Percentiles rank a stretch among this genome's conserved stretches.
phyloP scores from a whole-genome alignment of 1,284 basidiomycete genomes.

The Trichosporon sp. region DNA sequence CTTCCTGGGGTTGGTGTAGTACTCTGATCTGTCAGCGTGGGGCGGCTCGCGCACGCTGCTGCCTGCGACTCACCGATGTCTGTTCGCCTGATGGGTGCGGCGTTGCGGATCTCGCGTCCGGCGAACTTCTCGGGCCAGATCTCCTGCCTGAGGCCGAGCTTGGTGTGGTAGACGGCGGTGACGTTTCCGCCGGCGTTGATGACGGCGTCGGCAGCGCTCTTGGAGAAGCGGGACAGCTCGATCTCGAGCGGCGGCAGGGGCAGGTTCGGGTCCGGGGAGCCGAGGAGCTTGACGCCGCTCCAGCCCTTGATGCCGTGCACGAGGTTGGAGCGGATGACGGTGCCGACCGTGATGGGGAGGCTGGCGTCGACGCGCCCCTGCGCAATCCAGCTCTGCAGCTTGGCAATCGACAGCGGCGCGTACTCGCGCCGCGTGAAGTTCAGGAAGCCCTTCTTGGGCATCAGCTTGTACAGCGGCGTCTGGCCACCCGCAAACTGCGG shows the following conservation, averaged over 20 bases:
- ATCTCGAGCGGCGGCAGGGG: constrained; percentile 67
- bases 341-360: constrained; percentile 80
- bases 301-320: constrained; percentile 75
- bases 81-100: constrained; percentile 73
- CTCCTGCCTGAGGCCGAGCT: constrained; percentile 73
- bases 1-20: constrained; percentile 50
- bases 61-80: constrained; percentile 67
- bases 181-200: constrained; percentile 77
- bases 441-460: constrained; percentile 90
- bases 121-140: constrained; percentile 56
- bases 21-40: constrained; percentile 25
- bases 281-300: constrained; percentile 80
- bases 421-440: constrained; percentile 73
- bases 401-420: constrained; percentile 79
- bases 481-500: constrained; percentile 97
- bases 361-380: constrained; percentile 72
- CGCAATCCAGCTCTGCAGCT: constrained; percentile 87
- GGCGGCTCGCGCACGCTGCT: too few relatives aligned
- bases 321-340: constrained; percentile 78
- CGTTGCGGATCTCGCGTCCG: constrained; percentile 61
- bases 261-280: constrained; percentile 57
- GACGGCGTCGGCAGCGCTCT: constrained; percentile 77
- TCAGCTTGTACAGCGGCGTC: constrained; percentile 83
- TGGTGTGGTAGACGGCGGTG: constrained; percentile 89
- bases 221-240: constrained; percentile 76